Conservation (phyloP, 78 protist species). For the Tieghemostelium lacteum region DNA sequence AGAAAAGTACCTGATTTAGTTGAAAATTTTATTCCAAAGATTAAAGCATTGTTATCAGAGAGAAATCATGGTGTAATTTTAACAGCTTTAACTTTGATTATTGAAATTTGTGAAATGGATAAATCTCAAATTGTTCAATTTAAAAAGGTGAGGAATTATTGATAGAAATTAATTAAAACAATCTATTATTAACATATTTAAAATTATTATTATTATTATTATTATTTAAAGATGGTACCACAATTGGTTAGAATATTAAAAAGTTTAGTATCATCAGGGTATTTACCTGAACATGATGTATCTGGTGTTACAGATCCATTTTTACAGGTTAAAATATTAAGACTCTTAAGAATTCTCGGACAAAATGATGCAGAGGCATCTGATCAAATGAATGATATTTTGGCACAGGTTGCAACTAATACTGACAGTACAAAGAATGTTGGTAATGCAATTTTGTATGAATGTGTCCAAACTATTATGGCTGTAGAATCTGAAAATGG, state of each 20-base stretch:
- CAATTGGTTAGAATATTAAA: conserved; percentile 85
- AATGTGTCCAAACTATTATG: conserved; percentile 96
- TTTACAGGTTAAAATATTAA: conserved; percentile 95
- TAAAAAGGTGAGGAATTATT: conserved; percentile 27
- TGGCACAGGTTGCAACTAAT: conserved; percentile 98
- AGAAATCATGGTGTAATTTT: conserved; percentile 92
- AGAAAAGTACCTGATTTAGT: conserved; percentile 91
- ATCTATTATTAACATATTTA: background rate
- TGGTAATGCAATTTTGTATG: conserved; percentile 98
- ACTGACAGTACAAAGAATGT: conserved; percentile 94
- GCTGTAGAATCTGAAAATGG: conserved; percentile 91
- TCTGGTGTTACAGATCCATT: conserved; percentile 98
- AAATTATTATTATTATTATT: background rate
- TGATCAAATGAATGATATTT: conserved; percentile 96
- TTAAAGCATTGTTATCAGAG: conserved; percentile 75
- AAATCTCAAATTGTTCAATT: conserved; percentile 38
- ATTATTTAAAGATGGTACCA: conserved; percentile 78
- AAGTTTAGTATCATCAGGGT: conserved; percentile 88
- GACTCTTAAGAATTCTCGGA: conserved; percentile 92
- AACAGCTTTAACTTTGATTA: conserved; percentile 87
- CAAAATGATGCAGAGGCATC: conserved; percentile 74
- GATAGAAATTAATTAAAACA: background rate
- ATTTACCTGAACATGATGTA: conserved; percentile 97
- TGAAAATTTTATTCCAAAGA: conserved; percentile 88
- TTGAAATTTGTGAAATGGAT: conserved; percentile 86